Percentiles rank a stretch among this genome's conserved stretches.
Evolutionary conservation across 1,284 basidiomycete genomes (phyloP).

Genomic region (Rhodofomes roseus): DNA sequence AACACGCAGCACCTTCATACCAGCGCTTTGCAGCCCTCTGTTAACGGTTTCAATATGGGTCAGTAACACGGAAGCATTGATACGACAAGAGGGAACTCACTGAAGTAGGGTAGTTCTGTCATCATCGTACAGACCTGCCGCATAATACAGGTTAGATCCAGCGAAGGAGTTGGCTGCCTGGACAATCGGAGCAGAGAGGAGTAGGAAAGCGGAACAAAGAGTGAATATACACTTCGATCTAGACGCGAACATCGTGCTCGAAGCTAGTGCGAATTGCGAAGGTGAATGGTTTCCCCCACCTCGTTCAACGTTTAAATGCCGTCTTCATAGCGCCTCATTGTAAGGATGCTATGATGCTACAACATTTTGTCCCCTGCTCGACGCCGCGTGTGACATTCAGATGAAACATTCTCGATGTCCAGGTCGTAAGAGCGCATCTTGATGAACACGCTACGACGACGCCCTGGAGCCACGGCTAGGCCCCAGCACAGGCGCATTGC

Average conservation of each 20-base stretch:
- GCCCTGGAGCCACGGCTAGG: no score
- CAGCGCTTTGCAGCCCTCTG: conserved; percentile 29
- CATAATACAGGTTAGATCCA: conserved; percentile 32
- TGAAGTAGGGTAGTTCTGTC: conserved; percentile 24
- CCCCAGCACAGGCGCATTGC: no score
- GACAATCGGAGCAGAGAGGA: background rate
- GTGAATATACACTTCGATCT: background rate
- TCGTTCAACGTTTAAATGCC: background rate
- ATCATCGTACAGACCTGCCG: conserved; percentile 25
- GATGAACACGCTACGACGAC: no score
- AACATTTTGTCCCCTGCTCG: background rate
- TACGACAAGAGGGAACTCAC: conserved; percentile 13
- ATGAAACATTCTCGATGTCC: no score
- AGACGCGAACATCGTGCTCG: background rate
- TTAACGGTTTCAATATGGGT: background rate
- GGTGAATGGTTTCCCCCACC: background rate
- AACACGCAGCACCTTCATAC: conserved; percentile 31
- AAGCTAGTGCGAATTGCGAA: no score
- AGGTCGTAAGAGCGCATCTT: no score
- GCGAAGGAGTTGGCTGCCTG: conserved; percentile 28
- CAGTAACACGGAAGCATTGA: background rate
- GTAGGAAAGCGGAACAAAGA: background rate
- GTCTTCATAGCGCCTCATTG: background rate
- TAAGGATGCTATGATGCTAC: background rate
- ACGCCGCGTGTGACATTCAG: background rate